Evolutionary conservation across 306 rosid species (phyloP).

Genomic region (Alnus glutinosa): DNA sequence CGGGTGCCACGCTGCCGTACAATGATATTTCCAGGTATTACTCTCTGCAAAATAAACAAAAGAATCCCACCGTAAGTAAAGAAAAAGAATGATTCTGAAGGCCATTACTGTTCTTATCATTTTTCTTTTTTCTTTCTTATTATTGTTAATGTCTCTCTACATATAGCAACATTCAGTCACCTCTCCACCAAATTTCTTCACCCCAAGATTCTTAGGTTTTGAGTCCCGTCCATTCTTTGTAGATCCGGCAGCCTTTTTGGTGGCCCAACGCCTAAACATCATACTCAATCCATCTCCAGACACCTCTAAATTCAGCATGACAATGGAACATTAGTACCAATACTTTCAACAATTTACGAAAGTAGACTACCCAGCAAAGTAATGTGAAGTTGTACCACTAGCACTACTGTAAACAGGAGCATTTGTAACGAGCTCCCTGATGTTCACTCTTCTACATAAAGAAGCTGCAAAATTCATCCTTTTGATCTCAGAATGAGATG

Average conservation of each 20-base stretch:
- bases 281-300: slow-evolving; percentile 73
- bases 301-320: slow-evolving; percentile 44
- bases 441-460: slow-evolving; percentile 59
- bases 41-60: slow-evolving; percentile 50
- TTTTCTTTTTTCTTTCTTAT: neutral
- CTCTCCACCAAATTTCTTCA: slow-evolving; percentile 92
- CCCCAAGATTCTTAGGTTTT: slow-evolving; percentile 89
- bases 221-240: slow-evolving; percentile 95
- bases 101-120: neutral
- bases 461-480: slow-evolving; percentile 61
- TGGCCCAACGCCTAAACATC: slow-evolving; percentile 84
- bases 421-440: slow-evolving; percentile 61
- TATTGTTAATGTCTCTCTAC: neutral
- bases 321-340: slow-evolving; percentile 22
- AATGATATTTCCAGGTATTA: slow-evolving; percentile 88
- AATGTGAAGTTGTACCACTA: slow-evolving; percentile 45
- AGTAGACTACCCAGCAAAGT: slow-evolving; percentile 5
- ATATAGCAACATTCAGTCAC: slow-evolving; percentile 45
- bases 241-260: slow-evolving; percentile 83
- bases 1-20: slow-evolving; percentile 90
- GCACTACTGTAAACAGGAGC: slow-evolving; percentile 60
- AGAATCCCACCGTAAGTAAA: neutral
- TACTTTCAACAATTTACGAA: slow-evolving; percentile 6
- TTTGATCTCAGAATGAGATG: neutral
- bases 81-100: neutral